Percentiles rank a stretch among this genome's conserved stretches.
These are phyloP conservation scores for Umbelopsis sp. DNA, from an alignment of 192 early-diverging fungal genomes.

Conservation along the genomic window DNA sequence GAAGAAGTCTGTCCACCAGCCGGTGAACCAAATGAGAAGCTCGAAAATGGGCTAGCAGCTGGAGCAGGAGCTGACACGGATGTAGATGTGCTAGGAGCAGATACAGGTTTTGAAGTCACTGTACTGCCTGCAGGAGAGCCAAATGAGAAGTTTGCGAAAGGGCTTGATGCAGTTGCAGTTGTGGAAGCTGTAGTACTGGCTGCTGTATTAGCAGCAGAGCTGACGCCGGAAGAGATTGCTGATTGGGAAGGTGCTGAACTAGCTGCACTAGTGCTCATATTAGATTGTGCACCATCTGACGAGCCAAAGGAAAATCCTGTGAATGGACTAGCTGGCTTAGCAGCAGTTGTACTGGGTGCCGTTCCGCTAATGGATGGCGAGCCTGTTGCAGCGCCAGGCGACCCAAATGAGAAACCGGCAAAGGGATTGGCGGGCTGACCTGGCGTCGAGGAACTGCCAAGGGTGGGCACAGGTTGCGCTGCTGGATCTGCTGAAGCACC, in stretches of 20 bases:
- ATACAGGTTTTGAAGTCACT: too few relatives aligned
- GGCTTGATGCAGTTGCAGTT: background rate
- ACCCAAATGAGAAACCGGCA: constrained; percentile 13
- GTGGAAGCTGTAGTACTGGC: background rate
- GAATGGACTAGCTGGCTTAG: too few relatives aligned
- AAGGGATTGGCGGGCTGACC: constrained; percentile 3
- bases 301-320: too few relatives aligned
- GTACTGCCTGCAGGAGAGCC: background rate
- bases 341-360: too few relatives aligned
- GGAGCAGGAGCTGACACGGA: background rate
- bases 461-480: background rate
- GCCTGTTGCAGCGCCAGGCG: background rate
- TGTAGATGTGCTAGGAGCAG: too few relatives aligned
- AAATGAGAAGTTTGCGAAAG: background rate
- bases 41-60: constrained; percentile 1
- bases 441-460: background rate
- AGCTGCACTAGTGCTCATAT: background rate
- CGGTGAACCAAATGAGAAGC: background rate
- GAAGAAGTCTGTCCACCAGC: too few relatives aligned
- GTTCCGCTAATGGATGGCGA: background rate
- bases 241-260: background rate
- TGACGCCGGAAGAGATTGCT: background rate
- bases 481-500: background rate
- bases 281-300: too few relatives aligned
- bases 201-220: background rate